These are phyloP conservation scores for Petrea volubilis DNA, from an alignment of 257 asterid genomes.

Conservation along the genomic window DNA sequence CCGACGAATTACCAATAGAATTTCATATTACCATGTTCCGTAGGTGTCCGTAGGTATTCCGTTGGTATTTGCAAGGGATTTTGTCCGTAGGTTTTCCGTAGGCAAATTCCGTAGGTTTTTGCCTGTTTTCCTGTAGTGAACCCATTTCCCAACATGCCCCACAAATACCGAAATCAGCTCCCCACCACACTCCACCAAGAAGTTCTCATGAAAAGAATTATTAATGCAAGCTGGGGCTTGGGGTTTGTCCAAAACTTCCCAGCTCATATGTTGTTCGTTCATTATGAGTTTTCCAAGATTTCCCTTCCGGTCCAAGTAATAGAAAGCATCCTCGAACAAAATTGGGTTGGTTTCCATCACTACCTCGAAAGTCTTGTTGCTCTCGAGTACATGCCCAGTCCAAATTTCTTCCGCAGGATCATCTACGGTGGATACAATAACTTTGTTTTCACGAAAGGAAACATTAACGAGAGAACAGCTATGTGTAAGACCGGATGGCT, in stretches of 20 bases:
- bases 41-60: no score
- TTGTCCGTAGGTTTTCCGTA: no score
- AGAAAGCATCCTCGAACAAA: no score
- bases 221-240: background rate
- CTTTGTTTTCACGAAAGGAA: background rate
- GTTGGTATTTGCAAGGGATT: no score
- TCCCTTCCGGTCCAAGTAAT: no score
- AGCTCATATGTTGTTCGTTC: background rate
- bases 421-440: background rate
- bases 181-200: slow-evolving; percentile 7
- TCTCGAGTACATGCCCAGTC: background rate
- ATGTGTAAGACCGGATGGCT: background rate
- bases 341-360: background rate
- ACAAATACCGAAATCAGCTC: no score
- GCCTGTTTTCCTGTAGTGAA: no score
- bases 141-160: no score
- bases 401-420: background rate
- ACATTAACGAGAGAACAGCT: background rate
- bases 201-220: background rate
- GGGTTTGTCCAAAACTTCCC: background rate
- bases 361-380: background rate
- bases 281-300: no score
- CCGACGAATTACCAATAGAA: no score
- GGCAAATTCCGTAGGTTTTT: no score
- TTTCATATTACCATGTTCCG: no score